Evolutionary conservation across 2,329 filamentous ascomycete genomes (phyloP), one percentile per base, ranked within the genome.

Genomic region (Fusarium ambrosium): DNA sequence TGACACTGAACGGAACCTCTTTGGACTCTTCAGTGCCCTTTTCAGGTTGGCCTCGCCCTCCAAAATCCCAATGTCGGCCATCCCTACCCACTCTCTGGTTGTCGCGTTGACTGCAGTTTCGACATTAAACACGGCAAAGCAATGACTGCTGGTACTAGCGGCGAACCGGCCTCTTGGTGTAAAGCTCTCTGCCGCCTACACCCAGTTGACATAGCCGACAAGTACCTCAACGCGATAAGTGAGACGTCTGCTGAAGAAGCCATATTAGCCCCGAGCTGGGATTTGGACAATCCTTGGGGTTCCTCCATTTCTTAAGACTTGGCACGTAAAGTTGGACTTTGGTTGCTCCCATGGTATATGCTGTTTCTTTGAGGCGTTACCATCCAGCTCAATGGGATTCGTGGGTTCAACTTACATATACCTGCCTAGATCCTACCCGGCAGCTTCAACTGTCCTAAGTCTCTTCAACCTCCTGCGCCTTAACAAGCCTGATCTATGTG

Each of bases 21-120:
- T 32, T 53, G 10, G 18, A 29, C 27, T 32, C 24, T 8, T 32
- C 18, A 4, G 45, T n/a, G 45, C 14, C 7, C 4, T 8, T 32
- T 11, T 6, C 1, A n/a, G 27, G 48, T n/a, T 13, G 18, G 6
- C 16, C 45, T 20, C 27, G 18, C 24, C 24, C 24, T n/a, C 48
- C 4, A n/a, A n/a, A 3, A 8, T 4, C 3, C 3, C 6, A 7
- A 53, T 13, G 10, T 5, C 1, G 10, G 24, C 3, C 24, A 32
- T n/a, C 24, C 10, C 24, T n/a, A 14, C 24, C 16, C 48, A 8
- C 24, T 4, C 18, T 7, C 16, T 32, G 3, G 24, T 20, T 10
- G 18, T 7, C 29, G 18, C 6, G 6, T n/a, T 11, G 10, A 29
- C 24, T 14, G 18, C 16, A n/a, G 9, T n/a, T 24, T 48, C 22